These are phyloP conservation scores for Colletotrichum higginsianum DNA, from an alignment of 2,329 filamentous ascomycete species.

Conservation along the genomic window DNA sequence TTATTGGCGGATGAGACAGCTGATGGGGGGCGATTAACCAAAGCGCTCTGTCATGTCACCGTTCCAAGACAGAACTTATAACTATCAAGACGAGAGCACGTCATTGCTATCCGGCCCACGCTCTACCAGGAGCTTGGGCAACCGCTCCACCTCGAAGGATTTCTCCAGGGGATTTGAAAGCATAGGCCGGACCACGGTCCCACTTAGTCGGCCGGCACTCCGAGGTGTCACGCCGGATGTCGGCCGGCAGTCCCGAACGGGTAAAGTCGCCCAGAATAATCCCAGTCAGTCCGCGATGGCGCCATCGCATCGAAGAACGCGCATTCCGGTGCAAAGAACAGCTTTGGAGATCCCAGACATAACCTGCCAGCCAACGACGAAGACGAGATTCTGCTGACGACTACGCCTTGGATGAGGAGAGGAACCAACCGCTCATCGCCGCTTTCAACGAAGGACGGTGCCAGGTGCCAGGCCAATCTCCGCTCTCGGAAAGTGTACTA, in stretches of 20 bases:
- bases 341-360: too few relatives aligned
- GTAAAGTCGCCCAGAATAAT: background rate
- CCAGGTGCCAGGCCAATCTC: too few relatives aligned
- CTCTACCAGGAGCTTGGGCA: background rate
- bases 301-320: background rate
- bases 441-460: too few relatives aligned
- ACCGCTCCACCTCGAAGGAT: background rate
- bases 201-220: slow-evolving; percentile 22
- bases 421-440: too few relatives aligned
- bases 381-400: too few relatives aligned
- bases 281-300: slow-evolving; percentile 16
- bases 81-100: slow-evolving; percentile 3
- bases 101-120: background rate
- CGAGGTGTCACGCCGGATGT: slow-evolving; percentile 20
- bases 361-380: background rate
- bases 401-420: too few relatives aligned
- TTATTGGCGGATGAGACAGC: background rate
- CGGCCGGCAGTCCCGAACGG: slow-evolving; percentile 35
- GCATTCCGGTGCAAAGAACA: background rate
- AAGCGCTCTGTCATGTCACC: background rate
- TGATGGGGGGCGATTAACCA: background rate
- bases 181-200: slow-evolving; percentile 7
- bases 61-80: background rate
- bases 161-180: slow-evolving; percentile 5
- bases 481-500: too few relatives aligned